Evolutionary conservation across 176 grass and related monocot genomes (phyloP).

Genomic region (Metroxylon sagu): DNA sequence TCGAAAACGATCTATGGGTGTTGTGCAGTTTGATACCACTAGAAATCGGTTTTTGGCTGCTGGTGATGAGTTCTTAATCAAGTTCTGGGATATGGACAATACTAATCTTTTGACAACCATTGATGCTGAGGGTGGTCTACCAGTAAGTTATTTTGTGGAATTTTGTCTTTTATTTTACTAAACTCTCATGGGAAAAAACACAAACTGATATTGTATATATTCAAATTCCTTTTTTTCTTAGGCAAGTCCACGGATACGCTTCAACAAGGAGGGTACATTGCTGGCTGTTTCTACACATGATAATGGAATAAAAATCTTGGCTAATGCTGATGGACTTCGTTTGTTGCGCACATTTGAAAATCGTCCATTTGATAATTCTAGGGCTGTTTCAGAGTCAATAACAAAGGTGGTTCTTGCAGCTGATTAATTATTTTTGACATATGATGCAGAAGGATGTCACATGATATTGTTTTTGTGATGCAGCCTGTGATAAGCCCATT

Average conservation of each 20-base stretch:
- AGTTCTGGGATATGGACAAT: slow-evolving; percentile 15
- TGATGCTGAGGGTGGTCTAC: slow-evolving; percentile 10
- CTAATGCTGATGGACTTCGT: slow-evolving; percentile 79
- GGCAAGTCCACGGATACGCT: slow-evolving; percentile 85
- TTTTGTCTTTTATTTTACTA: too few relatives aligned
- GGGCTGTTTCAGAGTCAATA: slow-evolving; percentile 56
- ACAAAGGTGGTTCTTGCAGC: slow-evolving; percentile 51
- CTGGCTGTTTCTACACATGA: slow-evolving; percentile 88
- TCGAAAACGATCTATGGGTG: background rate
- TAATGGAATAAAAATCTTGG: slow-evolving; percentile 95
- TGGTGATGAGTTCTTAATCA: slow-evolving; percentile 2
- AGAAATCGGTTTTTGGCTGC: slow-evolving; percentile 10
- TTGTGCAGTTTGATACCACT: slow-evolving; percentile 10
- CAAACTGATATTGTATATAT: too few relatives aligned
- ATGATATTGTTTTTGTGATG: slow-evolving; percentile 17
- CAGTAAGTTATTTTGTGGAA: background rate
- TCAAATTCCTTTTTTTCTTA: slow-evolving; percentile 11
- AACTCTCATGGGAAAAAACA: too few relatives aligned
- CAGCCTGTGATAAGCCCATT: slow-evolving; percentile 90
- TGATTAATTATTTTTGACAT: slow-evolving; percentile 2
- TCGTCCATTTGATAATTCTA: slow-evolving; percentile 84
- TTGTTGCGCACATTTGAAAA: slow-evolving; percentile 78
- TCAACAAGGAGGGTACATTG: slow-evolving; percentile 88
- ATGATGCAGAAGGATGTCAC: background rate
- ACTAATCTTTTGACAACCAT: background rate